phyloP scores from a whole-genome alignment of 495 filamentous ascomycete genomes.

The Pyrenula massariospora region DNA sequence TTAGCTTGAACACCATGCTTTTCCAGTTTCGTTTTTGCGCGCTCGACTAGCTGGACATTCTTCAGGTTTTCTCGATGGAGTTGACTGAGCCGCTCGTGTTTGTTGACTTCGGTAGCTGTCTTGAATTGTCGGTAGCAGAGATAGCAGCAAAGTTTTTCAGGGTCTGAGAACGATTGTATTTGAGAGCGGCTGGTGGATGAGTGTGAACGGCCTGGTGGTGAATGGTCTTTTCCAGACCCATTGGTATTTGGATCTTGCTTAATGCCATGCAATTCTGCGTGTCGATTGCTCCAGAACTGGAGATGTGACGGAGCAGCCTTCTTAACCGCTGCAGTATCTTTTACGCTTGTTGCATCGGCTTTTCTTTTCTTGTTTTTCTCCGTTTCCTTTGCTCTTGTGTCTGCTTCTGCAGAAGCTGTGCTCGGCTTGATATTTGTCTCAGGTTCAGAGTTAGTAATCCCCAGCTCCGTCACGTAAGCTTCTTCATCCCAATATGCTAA shows the following conservation, averaged over 20 bases:
- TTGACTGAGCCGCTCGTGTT: slow-evolving; percentile 65
- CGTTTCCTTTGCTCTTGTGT: slow-evolving; percentile 32
- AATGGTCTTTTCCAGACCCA: slow-evolving; percentile 18
- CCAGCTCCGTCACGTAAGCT: slow-evolving; percentile 58
- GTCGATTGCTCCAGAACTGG: slow-evolving; percentile 80
- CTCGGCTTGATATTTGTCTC: slow-evolving; percentile 20
- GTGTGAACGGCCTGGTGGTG: slow-evolving; percentile 4
- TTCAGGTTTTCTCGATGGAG: slow-evolving; percentile 63
- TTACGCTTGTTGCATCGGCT: slow-evolving; percentile 31
- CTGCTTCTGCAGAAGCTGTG: slow-evolving; percentile 23
- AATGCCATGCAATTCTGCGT: slow-evolving; percentile 68
- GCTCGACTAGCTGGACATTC: slow-evolving; percentile 43
- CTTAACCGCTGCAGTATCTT: slow-evolving; percentile 28
- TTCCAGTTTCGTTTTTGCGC: slow-evolving; percentile 45
- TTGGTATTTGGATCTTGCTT: slow-evolving; percentile 18
- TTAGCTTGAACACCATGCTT: slow-evolving; percentile 31
- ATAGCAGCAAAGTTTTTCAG: slow-evolving; percentile 60
- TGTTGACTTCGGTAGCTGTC: slow-evolving; percentile 51
- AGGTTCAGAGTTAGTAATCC: slow-evolving; percentile 41
- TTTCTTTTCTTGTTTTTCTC: slow-evolving; percentile 68
- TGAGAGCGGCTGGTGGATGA: slow-evolving; percentile 17
- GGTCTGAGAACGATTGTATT: slow-evolving; percentile 55
- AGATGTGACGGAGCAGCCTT: slow-evolving; percentile 54
- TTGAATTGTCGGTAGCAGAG: slow-evolving; percentile 70
- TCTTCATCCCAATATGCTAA: slow-evolving; percentile 80